These are phyloP conservation scores for Pseudopyricularia cyperi DNA, from an alignment of 2,329 filamentous ascomycete genomes.

Conservation along the genomic window DNA sequence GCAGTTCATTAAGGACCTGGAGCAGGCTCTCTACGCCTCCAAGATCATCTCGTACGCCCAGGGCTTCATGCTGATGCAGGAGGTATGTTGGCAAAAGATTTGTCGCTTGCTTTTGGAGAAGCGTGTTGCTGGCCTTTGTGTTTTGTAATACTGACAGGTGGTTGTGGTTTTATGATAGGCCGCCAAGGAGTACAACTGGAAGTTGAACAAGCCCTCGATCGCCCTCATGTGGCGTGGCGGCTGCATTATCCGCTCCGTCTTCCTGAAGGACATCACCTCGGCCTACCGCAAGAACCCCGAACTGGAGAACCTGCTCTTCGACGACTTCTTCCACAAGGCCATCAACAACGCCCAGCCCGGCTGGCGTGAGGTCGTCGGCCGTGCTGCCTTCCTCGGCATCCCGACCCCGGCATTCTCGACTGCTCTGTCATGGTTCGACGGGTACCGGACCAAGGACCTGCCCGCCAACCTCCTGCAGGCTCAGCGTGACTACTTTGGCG, in stretches of 20 bases:
- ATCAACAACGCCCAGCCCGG: conserved; percentile 92
- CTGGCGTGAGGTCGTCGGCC: conserved; percentile 84
- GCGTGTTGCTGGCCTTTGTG: background rate
- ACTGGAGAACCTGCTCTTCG: conserved; percentile 95
- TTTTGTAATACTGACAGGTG: conserved; percentile 10
- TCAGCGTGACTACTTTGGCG: conserved; percentile 98
- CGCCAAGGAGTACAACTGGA: conserved; percentile 92
- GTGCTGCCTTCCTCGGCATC: conserved; percentile 87
- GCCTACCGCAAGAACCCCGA: conserved; percentile 92
- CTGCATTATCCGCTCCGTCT: conserved; percentile 99
- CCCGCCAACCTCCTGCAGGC: conserved; percentile 97
- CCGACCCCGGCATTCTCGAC: conserved; percentile 95
- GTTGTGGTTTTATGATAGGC: conserved; percentile 39
- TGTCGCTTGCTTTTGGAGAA: too few species aligned
- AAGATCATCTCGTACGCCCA: conserved; percentile 99
- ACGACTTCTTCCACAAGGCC: conserved; percentile 99
- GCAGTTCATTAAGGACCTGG: conserved; percentile 90
- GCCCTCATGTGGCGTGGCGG: conserved; percentile 99
- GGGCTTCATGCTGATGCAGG: conserved; percentile 99
- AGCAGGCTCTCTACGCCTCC: conserved; percentile 97
- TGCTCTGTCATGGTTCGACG: conserved; percentile 96
- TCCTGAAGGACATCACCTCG: conserved; percentile 98
- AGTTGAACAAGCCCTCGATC: conserved; percentile 99
- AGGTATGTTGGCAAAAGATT: conserved; percentile 42
- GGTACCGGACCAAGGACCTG: conserved; percentile 92